phyloP scores from a whole-genome alignment of 495 filamentous ascomycete species.

The Aspergillus mulundensis region DNA sequence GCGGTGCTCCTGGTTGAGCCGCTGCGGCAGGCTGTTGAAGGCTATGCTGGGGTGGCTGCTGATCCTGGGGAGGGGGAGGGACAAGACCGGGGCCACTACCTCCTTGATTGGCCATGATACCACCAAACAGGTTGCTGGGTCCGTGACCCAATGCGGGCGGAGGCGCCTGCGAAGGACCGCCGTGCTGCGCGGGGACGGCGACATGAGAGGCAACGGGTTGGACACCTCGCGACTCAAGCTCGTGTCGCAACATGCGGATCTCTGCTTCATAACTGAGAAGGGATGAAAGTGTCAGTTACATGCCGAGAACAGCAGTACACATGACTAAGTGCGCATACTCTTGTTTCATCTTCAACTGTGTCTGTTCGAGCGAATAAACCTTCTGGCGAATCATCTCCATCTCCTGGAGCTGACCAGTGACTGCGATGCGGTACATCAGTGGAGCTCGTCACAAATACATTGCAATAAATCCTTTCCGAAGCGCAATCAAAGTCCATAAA shows the following conservation, averaged over 20 bases:
- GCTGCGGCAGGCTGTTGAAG: conserved; percentile 58
- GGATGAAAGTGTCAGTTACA: conserved; percentile 2
- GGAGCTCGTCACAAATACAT: conserved; percentile 6
- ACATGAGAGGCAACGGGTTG: conserved; percentile 61
- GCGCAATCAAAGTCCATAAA: neutral
- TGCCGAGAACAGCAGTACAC: neutral
- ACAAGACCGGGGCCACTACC: conserved; percentile 83
- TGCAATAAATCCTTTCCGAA: neutral
- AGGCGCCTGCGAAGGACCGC: conserved; percentile 73
- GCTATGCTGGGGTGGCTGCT: conserved; percentile 55
- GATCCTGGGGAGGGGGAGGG: conserved; percentile 69
- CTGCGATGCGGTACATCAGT: conserved; percentile 47
- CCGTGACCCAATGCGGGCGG: conserved; percentile 88
- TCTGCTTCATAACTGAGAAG: conserved; percentile 83
- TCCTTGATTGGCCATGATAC: conserved; percentile 89
- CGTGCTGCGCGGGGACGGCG: conserved; percentile 61
- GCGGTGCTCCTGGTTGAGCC: conserved; percentile 61
- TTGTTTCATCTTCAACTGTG: conserved; percentile 77
- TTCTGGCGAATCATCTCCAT: conserved; percentile 90
- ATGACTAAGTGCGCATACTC: conserved; percentile 62
- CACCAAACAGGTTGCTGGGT: conserved; percentile 85
- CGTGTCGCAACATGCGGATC: conserved; percentile 74
- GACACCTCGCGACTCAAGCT: conserved; percentile 83
- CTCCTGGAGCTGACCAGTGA: conserved; percentile 81
- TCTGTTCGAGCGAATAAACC: conserved; percentile 84